Base-by-base conservation (phyloP, 441 rosid species). In the Euphorbia celastroides region DNA sequence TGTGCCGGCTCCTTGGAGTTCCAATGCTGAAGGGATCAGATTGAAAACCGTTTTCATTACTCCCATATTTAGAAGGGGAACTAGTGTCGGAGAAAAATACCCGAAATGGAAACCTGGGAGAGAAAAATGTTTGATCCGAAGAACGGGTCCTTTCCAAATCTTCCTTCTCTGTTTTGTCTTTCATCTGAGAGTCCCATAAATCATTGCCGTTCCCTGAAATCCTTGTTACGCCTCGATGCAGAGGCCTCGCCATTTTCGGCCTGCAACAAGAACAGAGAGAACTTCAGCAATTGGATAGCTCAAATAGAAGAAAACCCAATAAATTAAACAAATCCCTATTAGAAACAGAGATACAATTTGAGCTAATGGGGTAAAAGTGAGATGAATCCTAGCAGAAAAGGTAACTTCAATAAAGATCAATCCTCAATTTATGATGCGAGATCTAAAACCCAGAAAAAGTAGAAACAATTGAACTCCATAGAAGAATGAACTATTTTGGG, bases 181-280 rank as follows among this genome's bases (percentile, higher is more conserved):
- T 89, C 96, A 79, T 85, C 75, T 86, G 89, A n/a, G 88, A 84
- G 64, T 87, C 96, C 84, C 84, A 69, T 14, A 84, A 77, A 73
- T 90, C 96, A 52, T 83, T 79, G 78, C 70, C 80, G 65, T 80
- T 72, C 48, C 85, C 91, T 2, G 95, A 83, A 82, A 82, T 82
- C 85, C 97, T 82, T 48, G 89, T 77, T 65, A 71, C 75, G 65
- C 95, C 96, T 71, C 96, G 87, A 62, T 77, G 89, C 63, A 86
- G 86, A 75, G 96, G 93, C 94, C 87, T 79, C 48, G 96, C 77
- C 96, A 89, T 93, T 68, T 74, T 76, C 36, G 23, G 57, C 72
- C 79, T 80, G 69, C 85, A 70, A 70, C 60, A 9, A 52, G 23
- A 48, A 61, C 8, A 61, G 7, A 42, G 34, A 48, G 31, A 67